Evolutionary conservation across 345 rosid species (phyloP).

Genomic region (Dovyalis caffra): DNA sequence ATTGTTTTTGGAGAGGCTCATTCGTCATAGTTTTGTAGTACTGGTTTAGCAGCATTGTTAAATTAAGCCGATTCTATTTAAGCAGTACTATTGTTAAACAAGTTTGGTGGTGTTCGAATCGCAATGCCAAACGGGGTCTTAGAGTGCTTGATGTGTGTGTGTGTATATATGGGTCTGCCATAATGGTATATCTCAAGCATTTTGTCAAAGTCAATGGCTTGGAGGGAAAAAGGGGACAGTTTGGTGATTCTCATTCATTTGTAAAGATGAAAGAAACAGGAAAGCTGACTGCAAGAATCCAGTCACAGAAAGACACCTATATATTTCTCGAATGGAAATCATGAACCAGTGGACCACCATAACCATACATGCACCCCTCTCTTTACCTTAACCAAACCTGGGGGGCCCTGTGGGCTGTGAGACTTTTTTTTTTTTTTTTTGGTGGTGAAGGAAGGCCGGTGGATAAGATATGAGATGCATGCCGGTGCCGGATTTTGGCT

Average conservation of each 20-base stretch:
- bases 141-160: too few relatives aligned
- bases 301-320: not conserved
- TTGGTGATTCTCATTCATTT: not conserved
- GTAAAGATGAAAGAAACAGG: not conserved
- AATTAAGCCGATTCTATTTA: too few relatives aligned
- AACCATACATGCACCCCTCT: too few relatives aligned
- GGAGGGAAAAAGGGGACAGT: not conserved
- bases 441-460: not conserved
- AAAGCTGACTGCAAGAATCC: not conserved
- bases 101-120: too few relatives aligned
- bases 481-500: slow-evolving; percentile 16
- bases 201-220: not conserved
- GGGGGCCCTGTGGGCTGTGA: not conserved
- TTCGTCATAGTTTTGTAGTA: not conserved
- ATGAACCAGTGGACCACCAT: not conserved
- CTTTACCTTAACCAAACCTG: not conserved
- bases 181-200: too few relatives aligned
- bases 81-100: too few relatives aligned
- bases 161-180: too few relatives aligned
- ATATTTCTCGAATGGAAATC: not conserved
- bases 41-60: not conserved
- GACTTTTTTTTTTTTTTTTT: not conserved
- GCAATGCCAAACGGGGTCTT: too few relatives aligned
- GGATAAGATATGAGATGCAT: not conserved
- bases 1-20: not conserved